Base-by-base conservation (phyloP, 148 eudicot species). In the Salicornia ramosissima region DNA sequence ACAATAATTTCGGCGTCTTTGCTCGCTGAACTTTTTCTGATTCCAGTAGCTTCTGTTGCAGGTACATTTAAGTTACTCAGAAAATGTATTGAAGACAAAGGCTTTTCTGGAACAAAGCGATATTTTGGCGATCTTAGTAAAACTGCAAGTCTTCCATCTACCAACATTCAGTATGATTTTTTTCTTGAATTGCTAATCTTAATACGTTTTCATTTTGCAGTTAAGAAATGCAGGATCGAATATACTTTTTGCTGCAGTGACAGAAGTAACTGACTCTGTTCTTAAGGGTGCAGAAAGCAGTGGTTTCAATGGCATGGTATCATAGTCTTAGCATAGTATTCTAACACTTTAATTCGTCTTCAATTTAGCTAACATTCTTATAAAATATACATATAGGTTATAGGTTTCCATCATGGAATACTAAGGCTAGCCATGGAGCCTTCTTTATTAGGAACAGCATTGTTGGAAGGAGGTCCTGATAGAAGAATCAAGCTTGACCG, bases 391-490 rank as follows among this genome's bases (percentile, higher is more conserved):
- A 25, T 53, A 14, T 71, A 94, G 99, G 79, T 89, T 69, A 83
- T 51, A 83, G 99, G 99, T 45, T 94, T 94, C 75, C 99, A 87
- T 74, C 96, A 94, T 76, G 99, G 99, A 74, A 83, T 94, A 71
- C 81, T 94, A 55, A 90, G 91, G 64, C 76, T 94, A 78, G 97
- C 99, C 67, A 90, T 94, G 97, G 99, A 94, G 69, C 99, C 99
- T 24, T 82, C 91, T n/a, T 65, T 94, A 34, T 79, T 94, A 34
- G 86, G 99, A 76, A 84, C 89, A 80, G 99, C 97, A 71, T 78
- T 94, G 68, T 74, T 91, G 80, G 96, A 94, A 86, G 99, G 99
- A 73, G 99, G 99, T 62, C 96, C 99, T 78, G 93, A 90, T 83
- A 78, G 99, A 69, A 94, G 89, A 82, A 94, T 94, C 61, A 76